phyloP scores from a whole-genome alignment of 148 eudicot genomes.

The Rhododendron henanense region DNA sequence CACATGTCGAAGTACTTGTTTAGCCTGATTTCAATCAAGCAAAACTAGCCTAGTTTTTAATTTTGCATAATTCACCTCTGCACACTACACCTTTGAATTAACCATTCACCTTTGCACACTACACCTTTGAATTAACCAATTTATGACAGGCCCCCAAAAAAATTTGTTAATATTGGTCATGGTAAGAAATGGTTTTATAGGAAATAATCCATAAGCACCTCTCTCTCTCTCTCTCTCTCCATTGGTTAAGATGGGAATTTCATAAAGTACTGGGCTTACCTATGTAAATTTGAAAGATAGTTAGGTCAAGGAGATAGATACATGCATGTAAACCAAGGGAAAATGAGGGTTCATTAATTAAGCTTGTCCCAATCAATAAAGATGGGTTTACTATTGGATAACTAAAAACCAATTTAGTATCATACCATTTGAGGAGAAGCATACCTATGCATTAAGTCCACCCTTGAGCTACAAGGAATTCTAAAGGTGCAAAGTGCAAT shows the following conservation, averaged over 20 bases:
- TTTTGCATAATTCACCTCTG: no score
- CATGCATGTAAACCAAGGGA: not conserved
- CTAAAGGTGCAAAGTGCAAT: not conserved
- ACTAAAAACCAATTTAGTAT: not conserved
- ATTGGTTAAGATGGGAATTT: not conserved
- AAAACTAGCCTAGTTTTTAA: no score
- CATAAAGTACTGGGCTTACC: not conserved
- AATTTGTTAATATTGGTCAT: not conserved
- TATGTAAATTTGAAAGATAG: not conserved
- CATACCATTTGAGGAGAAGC: not conserved
- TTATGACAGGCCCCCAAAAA: not conserved
- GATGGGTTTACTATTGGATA: not conserved
- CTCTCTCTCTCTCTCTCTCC: not conserved
- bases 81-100: no score
- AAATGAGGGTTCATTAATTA: not conserved
- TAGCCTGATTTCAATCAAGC: no score
- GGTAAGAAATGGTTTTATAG: not conserved
- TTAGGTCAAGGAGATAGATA: not conserved
- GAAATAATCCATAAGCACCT: no score
- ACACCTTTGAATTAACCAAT: no score
- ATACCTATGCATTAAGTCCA: not conserved
- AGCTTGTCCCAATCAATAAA: constrained; percentile 3
- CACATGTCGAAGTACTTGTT: no score
- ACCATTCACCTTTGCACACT: no score
- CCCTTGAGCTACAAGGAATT: not conserved